Conservation (phyloP, 441 rosid species). For the Daphne laureola region DNA sequence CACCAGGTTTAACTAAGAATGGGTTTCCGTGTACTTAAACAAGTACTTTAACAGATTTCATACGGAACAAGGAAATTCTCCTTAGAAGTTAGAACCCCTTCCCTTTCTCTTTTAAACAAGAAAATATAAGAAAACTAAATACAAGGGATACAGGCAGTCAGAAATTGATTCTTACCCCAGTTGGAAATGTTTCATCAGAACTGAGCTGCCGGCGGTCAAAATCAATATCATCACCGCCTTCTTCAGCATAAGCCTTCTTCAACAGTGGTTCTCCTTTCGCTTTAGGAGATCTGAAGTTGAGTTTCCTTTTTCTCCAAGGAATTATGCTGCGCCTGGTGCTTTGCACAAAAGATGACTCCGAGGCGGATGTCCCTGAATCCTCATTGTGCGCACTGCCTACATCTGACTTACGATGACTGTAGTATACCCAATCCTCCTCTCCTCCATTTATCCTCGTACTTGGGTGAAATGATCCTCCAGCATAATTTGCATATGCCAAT, state of each 20-base stretch:
- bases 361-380: slow-evolving; percentile 25
- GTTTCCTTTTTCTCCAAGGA: slow-evolving; percentile 82
- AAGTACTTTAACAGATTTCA: no score
- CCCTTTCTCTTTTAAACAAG: no score
- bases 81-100: no score
- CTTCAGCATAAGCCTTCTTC: slow-evolving; percentile 78
- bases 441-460: slow-evolving; percentile 32
- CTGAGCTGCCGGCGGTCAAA: slow-evolving; percentile 81
- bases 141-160: slow-evolving; percentile 8
- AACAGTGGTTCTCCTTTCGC: slow-evolving; percentile 82
- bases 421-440: slow-evolving; percentile 73
- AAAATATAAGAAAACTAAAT: background rate
- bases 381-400: slow-evolving; percentile 31
- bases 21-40: no score
- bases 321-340: slow-evolving; percentile 57
- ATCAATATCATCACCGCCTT: slow-evolving; percentile 95
- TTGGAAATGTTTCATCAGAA: slow-evolving; percentile 64
- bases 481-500: slow-evolving; percentile 62
- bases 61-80: background rate
- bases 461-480: slow-evolving; percentile 59
- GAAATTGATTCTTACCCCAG: slow-evolving; percentile 36
- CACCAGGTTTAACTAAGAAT: no score
- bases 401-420: slow-evolving; percentile 58
- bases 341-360: slow-evolving; percentile 37
- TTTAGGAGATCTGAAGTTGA: slow-evolving; percentile 80